phyloP scores from a whole-genome alignment of 805 yeast genomes.

The Starmerella riodocensis region DNA sequence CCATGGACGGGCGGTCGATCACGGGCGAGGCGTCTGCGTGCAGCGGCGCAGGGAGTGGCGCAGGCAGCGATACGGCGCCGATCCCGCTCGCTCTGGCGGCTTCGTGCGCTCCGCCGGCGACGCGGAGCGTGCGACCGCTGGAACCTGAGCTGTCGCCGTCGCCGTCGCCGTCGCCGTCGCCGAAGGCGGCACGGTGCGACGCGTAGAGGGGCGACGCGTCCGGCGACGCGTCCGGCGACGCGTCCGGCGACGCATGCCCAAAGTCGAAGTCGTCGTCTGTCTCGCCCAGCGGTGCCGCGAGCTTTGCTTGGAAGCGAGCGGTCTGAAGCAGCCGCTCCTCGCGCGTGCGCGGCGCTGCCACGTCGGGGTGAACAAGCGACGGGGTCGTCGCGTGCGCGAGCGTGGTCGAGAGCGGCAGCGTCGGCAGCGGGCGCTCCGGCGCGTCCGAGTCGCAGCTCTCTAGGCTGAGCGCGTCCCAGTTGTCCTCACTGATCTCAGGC shows the following conservation, averaged over 20 bases:
- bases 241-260: background rate
- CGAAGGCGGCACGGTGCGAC: too few species aligned
- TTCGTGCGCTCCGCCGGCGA: background rate
- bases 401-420: conserved; percentile 4
- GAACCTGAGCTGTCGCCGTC: background rate
- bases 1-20: conserved; percentile 15
- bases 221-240: background rate
- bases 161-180: background rate
- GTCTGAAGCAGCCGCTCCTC: conserved; percentile 3
- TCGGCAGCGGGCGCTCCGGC: conserved; percentile 12
- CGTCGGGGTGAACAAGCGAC: too few species aligned
- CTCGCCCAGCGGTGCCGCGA: conserved; percentile 5
- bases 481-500: conserved; percentile 19
- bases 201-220: background rate
- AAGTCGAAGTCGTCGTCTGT: conserved; percentile 13
- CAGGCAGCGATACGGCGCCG: too few species aligned
- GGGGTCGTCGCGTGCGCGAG: background rate
- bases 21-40: conserved; percentile 7
- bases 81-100: too few species aligned
- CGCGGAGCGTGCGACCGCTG: background rate
- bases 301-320: conserved; percentile 1
- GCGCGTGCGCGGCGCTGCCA: conserved; percentile 1
- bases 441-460: conserved; percentile 14
- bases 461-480: conserved; percentile 14
- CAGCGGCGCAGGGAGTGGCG: conserved; percentile 13